Evolutionary conservation across 176 grass and related monocot genomes (phyloP).

Genomic region (Eleusine coracana): DNA sequence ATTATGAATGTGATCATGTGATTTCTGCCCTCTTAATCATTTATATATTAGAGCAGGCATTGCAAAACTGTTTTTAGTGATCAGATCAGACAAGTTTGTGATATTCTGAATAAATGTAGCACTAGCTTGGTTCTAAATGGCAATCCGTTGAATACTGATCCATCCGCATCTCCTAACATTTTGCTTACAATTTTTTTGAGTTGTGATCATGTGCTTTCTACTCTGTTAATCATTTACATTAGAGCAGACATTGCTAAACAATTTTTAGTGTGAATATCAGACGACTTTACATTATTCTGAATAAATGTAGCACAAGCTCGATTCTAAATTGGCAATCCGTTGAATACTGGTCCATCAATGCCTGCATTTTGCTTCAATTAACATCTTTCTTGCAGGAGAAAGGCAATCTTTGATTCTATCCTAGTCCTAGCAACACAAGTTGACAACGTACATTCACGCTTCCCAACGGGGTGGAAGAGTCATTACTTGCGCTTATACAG

Average conservation of each 20-base stretch:
- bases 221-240: neutral
- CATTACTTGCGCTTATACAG: neutral
- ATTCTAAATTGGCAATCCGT: neutral
- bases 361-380: neutral
- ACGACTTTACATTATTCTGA: neutral
- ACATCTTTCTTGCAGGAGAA: neutral
- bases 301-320: neutral
- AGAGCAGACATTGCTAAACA: neutral
- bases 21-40: neutral
- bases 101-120: slow-evolving; percentile 17
- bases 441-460: neutral
- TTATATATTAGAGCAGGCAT: slow-evolving; percentile 23
- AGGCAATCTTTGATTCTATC: neutral
- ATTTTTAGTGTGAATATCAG: slow-evolving; percentile 19
- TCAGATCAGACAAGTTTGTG: neutral
- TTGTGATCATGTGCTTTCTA: slow-evolving; percentile 15
- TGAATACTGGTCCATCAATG: neutral
- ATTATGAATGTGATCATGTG: slow-evolving; percentile 12
- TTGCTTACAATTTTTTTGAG: neutral
- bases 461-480: neutral
- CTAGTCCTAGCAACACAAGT: neutral
- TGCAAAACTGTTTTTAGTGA: slow-evolving; percentile 16
- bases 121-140: neutral
- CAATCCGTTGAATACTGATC: neutral
- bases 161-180: neutral